Evolutionary conservation across 257 asterid genomes (phyloP), one percentile per base, ranked within the genome.

Genomic region (Orobanche coerulescens): DNA sequence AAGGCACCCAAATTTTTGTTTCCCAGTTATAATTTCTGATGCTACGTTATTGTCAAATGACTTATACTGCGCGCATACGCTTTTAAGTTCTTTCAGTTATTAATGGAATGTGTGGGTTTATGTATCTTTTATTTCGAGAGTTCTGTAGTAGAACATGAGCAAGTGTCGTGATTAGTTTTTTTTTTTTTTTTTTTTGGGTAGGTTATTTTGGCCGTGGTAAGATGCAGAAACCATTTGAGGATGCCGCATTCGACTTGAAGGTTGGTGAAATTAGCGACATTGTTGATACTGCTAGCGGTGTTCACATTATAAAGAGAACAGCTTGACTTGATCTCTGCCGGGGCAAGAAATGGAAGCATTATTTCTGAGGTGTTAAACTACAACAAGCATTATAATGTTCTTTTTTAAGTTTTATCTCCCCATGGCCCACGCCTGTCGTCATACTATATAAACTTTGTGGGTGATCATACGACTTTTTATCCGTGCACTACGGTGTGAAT

Each of bases 171-270:
- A 44, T 28, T 13, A 2, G 19, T 12, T 37, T 42, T 49, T 33
- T 23, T 47, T 19, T 24, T 10, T 23, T 6, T 30, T 6, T 25
- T 61, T 18, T 55, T 44, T 8, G 8, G 37, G 66, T 78, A 85
- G 96, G 94, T 48, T 46, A 84, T 26, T 87, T 87, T 62, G 89
- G 88, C 56, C 88, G 76, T 67, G 93, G 93, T 31, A 84, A 85
- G 83, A 90, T 90, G 97, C 96, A 90, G 89, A 90, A 81, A 64
- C 94, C 94, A 28, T 90, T 90, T 75, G 97, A 91, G 74, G 87
- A 84, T 61, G 87, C 81, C 43, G 61, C 97, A 4, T 87, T 48
- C 65, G 69, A 62, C 31, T 75, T 90, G 75, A 75, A 79, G 76
- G 68, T 79, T 50, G 96, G 97, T 36, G 96, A 90, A 67, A 78